Conservation (phyloP, 768 basidiomycete genomes). For the Rhodotorula paludigena region DNA sequence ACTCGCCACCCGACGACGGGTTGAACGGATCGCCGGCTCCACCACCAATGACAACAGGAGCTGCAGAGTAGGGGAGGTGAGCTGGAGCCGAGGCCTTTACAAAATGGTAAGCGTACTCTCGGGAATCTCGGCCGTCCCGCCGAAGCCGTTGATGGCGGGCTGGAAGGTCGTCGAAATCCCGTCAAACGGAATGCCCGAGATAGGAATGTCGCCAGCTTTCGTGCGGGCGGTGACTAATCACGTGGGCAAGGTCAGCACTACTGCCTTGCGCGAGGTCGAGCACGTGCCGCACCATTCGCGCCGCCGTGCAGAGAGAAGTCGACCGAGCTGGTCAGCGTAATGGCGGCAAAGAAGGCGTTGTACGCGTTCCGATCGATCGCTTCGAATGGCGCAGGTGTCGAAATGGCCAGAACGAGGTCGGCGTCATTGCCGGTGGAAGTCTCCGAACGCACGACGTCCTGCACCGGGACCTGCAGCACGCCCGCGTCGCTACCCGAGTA, state of each 20-base stretch:
- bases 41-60: conserved; percentile 24
- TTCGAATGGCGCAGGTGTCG: conserved; percentile 54
- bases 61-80: not conserved
- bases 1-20: conserved; percentile 11
- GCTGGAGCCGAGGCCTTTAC: not conserved
- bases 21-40: conserved; percentile 17
- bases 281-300: conserved; percentile 15
- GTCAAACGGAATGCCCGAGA: conserved; percentile 59
- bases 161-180: conserved; percentile 57
- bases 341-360: conserved; percentile 57
- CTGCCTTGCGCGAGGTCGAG: too few species aligned
- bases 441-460: conserved; percentile 54
- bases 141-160: conserved; percentile 52
- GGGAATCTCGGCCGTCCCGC: conserved; percentile 53
- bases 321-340: conserved; percentile 54
- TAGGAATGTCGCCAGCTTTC: conserved; percentile 62
- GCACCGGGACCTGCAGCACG: conserved; percentile 4
- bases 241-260: too few species aligned
- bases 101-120: not conserved
- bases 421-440: conserved; percentile 61
- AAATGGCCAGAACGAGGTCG: conserved; percentile 58
- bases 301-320: conserved; percentile 51
- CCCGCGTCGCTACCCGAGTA: conserved; percentile 17
- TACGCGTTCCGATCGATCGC: conserved; percentile 59
- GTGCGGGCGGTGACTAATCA: conserved; percentile 13